Conservation (phyloP, 768 basidiomycete species). For the Lactarius indigo region DNA sequence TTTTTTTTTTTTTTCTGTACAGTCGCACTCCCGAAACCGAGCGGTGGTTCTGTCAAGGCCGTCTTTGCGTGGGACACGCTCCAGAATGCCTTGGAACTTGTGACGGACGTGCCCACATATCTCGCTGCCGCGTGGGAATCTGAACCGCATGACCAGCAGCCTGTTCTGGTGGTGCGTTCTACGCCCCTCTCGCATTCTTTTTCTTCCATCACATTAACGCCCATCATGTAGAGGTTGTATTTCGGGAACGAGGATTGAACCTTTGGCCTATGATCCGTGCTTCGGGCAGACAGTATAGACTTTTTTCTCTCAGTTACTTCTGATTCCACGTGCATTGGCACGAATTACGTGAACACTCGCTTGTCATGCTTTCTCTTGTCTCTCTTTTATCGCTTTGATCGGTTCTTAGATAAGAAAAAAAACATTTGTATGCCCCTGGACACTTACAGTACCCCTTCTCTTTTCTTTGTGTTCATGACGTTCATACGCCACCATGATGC, state of each 20-base stretch:
- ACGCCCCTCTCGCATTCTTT: neutral
- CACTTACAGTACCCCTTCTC: neutral
- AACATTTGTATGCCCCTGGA: neutral
- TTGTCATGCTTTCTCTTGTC: neutral
- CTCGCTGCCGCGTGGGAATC: neutral
- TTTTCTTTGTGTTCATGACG: neutral
- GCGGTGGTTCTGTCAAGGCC: neutral
- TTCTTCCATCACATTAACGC: neutral
- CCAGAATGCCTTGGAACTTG: neutral
- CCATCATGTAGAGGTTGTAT: constrained; percentile 4
- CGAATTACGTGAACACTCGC: neutral
- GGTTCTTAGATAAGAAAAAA: neutral
- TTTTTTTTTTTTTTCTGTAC: neutral
- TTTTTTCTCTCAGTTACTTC: neutral
- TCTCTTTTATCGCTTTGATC: neutral
- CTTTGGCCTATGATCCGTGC: neutral
- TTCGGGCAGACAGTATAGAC: neutral
- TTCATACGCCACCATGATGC: neutral
- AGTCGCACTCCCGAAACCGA: neutral
- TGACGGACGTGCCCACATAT: neutral
- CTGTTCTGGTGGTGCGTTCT: constrained; percentile 2
- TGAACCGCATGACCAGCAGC: neutral
- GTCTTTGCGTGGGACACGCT: neutral
- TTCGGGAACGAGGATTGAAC: neutral
- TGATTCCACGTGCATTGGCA: neutral